Conservation (phyloP, 2,329 filamentous ascomycete species). For the Neofusicoccum umdonicola region DNA sequence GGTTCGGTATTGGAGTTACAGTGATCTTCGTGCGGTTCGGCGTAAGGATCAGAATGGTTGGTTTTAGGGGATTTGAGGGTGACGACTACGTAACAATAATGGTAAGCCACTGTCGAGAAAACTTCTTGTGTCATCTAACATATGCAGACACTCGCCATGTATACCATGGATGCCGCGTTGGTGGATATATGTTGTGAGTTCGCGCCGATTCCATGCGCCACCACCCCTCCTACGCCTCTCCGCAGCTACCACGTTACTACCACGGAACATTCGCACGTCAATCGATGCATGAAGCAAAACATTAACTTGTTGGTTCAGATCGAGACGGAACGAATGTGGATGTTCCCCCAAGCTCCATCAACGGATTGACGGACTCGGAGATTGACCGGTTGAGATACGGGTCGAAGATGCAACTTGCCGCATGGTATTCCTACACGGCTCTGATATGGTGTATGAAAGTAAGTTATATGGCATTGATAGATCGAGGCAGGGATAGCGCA, state of each 20-base stretch:
- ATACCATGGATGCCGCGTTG: constrained; percentile 36
- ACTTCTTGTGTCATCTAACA: not conserved
- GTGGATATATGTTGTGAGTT: constrained; percentile 36
- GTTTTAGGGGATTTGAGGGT: constrained; percentile 36
- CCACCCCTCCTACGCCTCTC: not conserved
- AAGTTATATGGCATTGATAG: not conserved
- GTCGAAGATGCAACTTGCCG: constrained; percentile 39
- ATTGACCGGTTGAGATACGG: constrained; percentile 30
- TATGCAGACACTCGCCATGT: constrained; percentile 27
- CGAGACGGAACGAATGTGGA: constrained; percentile 31
- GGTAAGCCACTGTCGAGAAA: constrained; percentile 20
- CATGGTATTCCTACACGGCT: constrained; percentile 40
- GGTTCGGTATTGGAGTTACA: constrained; percentile 32
- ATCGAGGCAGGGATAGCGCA: not conserved
- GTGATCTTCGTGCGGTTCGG: constrained; percentile 35
- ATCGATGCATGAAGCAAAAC: not conserved
- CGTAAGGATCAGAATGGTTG: constrained; percentile 40
- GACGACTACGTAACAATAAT: constrained; percentile 40
- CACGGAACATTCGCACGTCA: too few relatives aligned
- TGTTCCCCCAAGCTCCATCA: constrained; percentile 18
- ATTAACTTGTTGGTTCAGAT: constrained; percentile 20
- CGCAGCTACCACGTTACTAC: too few relatives aligned
- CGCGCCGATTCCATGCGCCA: not conserved
- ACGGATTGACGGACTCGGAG: constrained; percentile 29
- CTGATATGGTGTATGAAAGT: constrained; percentile 38